A percentile compares a stretch with the other conserved stretches of the same genome.
Evolutionary conservation across 495 filamentous ascomycete genomes (phyloP).

Genomic region (Delitschia confertaspora): DNA sequence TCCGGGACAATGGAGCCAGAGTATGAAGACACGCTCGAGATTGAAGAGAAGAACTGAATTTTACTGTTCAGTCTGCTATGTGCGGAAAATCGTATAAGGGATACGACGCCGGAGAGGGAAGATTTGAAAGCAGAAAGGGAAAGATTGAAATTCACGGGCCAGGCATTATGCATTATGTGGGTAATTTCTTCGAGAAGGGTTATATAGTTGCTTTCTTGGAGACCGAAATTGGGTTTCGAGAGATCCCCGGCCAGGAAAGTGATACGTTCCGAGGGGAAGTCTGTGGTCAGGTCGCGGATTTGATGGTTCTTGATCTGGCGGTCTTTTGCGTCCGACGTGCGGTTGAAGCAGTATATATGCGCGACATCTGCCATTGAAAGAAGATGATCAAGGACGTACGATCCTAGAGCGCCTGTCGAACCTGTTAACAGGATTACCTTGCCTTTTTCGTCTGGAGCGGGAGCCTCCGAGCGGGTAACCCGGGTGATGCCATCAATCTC

Average conservation of each 20-base stretch:
- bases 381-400: slow-evolving; percentile 27
- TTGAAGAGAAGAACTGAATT: slow-evolving; percentile 2
- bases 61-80: background rate
- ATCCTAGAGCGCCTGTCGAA: slow-evolving; percentile 33
- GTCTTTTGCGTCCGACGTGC: background rate
- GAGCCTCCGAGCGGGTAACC: background rate
- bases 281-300: background rate
- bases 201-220: background rate
- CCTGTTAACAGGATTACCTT: slow-evolving; percentile 34
- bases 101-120: background rate
- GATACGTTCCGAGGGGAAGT: background rate
- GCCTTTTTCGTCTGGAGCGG: background rate
- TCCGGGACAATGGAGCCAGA: background rate
- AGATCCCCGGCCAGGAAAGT: background rate
- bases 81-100: slow-evolving; percentile 3
- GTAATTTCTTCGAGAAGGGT: background rate
- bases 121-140: slow-evolving; percentile 8
- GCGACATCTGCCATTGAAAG: slow-evolving; percentile 4
- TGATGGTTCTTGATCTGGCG: background rate
- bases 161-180: slow-evolving; percentile 14
- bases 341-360: slow-evolving; percentile 26
- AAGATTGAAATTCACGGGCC: slow-evolving; percentile 13
- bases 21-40: background rate
- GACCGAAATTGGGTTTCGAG: slow-evolving; percentile 3
- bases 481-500: background rate